Percentiles rank a stretch among this genome's conserved stretches.
phyloP scores from a whole-genome alignment of 2,329 filamentous ascomycete species.

The Penicillium sclerotigenum region DNA sequence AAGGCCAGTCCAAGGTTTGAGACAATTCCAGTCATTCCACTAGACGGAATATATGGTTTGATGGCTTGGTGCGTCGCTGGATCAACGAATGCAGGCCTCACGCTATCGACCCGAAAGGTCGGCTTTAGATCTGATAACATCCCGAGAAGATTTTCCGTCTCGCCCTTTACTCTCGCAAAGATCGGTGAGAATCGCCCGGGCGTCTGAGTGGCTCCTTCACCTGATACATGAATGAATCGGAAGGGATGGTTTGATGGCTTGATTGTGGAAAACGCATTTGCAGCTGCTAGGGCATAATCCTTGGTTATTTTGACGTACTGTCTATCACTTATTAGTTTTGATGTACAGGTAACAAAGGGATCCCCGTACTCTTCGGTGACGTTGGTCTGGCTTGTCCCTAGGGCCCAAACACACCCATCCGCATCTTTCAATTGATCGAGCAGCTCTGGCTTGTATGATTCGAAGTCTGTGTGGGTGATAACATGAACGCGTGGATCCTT shows the following conservation, averaged over 20 bases:
- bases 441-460: conserved; percentile 56
- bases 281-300: conserved; percentile 63
- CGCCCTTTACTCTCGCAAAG: conserved; percentile 65
- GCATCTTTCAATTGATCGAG: conserved; percentile 62
- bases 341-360: too few species aligned
- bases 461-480: conserved; percentile 67
- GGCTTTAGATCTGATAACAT: conserved; percentile 46
- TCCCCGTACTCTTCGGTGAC: conserved; percentile 56
- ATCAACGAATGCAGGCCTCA: conserved; percentile 62
- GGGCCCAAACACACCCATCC: conserved; percentile 69
- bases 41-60: conserved; percentile 36
- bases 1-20: conserved; percentile 23
- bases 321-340: conserved; percentile 26
- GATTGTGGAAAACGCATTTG: conserved; percentile 56
- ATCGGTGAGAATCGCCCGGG: conserved; percentile 56
- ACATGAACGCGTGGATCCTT: conserved; percentile 53
- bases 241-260: conserved; percentile 49
- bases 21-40: conserved; percentile 26
- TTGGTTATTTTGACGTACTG: conserved; percentile 68
- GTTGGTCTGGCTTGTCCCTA: conserved; percentile 61
- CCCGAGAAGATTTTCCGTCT: conserved; percentile 60
- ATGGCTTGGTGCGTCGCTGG: conserved; percentile 32
- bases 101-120: conserved; percentile 53
- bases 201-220: conserved; percentile 38
- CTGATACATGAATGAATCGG: conserved; percentile 70